Base-by-base conservation (phyloP, 2,329 filamentous ascomycete species). In the Coniella vitis region DNA sequence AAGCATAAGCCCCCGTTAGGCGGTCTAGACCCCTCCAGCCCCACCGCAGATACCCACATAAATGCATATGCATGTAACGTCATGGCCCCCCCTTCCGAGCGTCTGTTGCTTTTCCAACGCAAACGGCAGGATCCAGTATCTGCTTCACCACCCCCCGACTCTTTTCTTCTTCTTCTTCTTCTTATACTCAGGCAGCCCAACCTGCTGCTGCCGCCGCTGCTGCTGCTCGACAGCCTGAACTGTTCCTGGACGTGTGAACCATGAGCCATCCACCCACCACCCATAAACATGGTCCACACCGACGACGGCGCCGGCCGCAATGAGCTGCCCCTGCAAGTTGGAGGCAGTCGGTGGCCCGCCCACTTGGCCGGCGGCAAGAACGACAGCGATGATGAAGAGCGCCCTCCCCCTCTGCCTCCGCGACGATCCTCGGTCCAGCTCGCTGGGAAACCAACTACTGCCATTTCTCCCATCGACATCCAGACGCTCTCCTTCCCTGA, bases 401-500 rank as follows among this genome's bases (percentile, higher is more conserved):
- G 57, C 7, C 58, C 58, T 17, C 60, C 61, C 17, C 59, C 60
- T 34, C 53, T 61, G 19, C 61, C 59, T 16, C 60, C 60, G 10
- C 56, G 58, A 34, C 54, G 47, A 25, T 25, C 45, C 9, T 57
- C 47, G 13, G 16, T 50, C 21, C 48, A 49, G 45, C 31, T 53
- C 48, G 46, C 54, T 61, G 58, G 56, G 7, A 82, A 81, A 51
- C 81, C 91, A 41, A 96, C 90, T 3, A 96, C 90, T 1, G 90
- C 90, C 9, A 62, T 97, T 13, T 91, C 89, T 0, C 78, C 88
- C 14, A 76, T 90, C 54, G 90, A 91, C 56, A 84, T 90, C 48
- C 85, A 88, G 57, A 87, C 86, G 0, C 74, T 90, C 43, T 82
- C 83, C 1, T 84, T 86, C 54, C 81, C 81, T 10, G 86, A 88